phyloP scores from a whole-genome alignment of 169 alveolate genomes.

The Eimeria sp. region DNA sequence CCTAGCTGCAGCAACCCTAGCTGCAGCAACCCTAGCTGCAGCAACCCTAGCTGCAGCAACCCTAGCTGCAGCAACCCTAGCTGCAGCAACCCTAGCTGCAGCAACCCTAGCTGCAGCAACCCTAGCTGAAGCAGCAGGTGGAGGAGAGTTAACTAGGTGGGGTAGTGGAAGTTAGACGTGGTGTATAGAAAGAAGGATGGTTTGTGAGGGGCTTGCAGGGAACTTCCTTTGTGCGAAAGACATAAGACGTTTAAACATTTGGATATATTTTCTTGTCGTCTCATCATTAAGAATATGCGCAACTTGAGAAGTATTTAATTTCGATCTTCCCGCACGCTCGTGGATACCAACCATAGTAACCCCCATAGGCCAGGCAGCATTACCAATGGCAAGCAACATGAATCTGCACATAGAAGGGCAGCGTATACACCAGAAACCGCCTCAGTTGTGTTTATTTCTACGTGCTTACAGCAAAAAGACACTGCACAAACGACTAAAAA shows the following conservation, averaged over 20 bases:
- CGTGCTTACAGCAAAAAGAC: background rate
- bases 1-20: too few relatives aligned
- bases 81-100: too few relatives aligned
- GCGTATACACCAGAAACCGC: background rate
- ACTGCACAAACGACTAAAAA: background rate
- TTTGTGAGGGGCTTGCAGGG: constrained; percentile 83
- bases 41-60: background rate
- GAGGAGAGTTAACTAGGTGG: too few relatives aligned
- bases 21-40: background rate
- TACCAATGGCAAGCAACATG: constrained; percentile 95
- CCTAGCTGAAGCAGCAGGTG: too few relatives aligned
- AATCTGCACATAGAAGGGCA: constrained; percentile 85
- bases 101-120: too few relatives aligned
- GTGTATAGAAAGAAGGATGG: constrained; percentile 57
- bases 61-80: too few relatives aligned
- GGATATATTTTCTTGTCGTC: constrained; percentile 93
- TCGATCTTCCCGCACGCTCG: constrained; percentile 96
- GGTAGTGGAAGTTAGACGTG: background rate
- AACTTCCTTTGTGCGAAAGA: constrained; percentile 86
- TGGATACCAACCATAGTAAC: constrained; percentile 98
- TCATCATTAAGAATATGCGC: constrained; percentile 97
- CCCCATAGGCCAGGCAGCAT: constrained; percentile 97
- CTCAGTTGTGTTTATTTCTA: too few relatives aligned
- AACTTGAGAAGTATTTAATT: constrained; percentile 92
- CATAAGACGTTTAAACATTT: constrained; percentile 94